These are phyloP conservation scores for Cnidoscolus chayamansa DNA, from an alignment of 441 rosid genomes.

Conservation along the genomic window DNA sequence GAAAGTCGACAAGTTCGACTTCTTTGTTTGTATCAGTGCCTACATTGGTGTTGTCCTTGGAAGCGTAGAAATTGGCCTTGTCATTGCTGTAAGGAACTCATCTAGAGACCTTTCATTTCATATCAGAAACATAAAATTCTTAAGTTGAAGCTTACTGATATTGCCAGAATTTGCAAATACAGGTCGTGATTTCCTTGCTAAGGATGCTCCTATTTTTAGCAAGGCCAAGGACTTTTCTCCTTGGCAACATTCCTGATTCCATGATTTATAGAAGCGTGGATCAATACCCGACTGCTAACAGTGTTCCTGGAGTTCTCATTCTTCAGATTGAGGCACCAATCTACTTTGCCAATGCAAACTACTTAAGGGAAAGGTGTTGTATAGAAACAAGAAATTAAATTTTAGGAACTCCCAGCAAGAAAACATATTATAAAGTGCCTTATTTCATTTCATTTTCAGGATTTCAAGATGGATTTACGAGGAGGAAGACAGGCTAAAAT, in stretches of 20 bases:
- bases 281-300: slow-evolving; percentile 58
- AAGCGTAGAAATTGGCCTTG: slow-evolving; percentile 65
- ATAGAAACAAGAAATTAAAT: background rate
- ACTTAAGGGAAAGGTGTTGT: slow-evolving; percentile 76
- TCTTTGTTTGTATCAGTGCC: slow-evolving; percentile 65
- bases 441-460: slow-evolving; percentile 31
- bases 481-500: slow-evolving; percentile 70
- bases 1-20: slow-evolving; percentile 82
- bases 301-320: slow-evolving; percentile 69
- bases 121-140: background rate
- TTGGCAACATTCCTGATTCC: slow-evolving; percentile 74
- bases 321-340: slow-evolving; percentile 83
- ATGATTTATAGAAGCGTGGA: slow-evolving; percentile 64
- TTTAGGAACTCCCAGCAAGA: no score
- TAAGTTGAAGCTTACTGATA: background rate
- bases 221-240: slow-evolving; percentile 63
- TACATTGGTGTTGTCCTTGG: slow-evolving; percentile 74
- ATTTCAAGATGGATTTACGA: slow-evolving; percentile 80
- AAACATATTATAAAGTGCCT: background rate
- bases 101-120: background rate
- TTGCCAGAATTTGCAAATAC: slow-evolving; percentile 14
- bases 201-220: slow-evolving; percentile 68
- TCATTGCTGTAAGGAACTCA: slow-evolving; percentile 52
- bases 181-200: slow-evolving; percentile 65
- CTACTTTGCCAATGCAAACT: slow-evolving; percentile 79